These are phyloP conservation scores for Gliomastix tumulicola DNA, from an alignment of 2,329 filamentous ascomycete species.

Conservation along the genomic window DNA sequence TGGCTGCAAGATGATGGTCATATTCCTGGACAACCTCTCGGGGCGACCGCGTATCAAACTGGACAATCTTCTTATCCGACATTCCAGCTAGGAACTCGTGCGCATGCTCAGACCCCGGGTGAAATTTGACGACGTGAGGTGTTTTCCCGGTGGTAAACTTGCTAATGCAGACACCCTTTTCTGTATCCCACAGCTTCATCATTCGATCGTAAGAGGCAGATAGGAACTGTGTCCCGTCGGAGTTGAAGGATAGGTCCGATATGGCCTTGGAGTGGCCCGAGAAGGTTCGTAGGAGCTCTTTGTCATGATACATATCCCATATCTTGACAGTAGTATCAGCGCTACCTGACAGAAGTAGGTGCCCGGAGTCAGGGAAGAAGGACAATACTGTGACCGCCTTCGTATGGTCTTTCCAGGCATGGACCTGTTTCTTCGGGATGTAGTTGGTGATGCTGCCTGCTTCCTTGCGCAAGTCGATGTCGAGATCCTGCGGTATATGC, in stretches of 20 bases:
- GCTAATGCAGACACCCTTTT: slow-evolving; percentile 81
- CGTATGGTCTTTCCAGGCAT: slow-evolving; percentile 78
- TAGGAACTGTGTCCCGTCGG: slow-evolving; percentile 75
- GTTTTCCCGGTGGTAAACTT: slow-evolving; percentile 93
- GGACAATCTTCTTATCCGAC: slow-evolving; percentile 98
- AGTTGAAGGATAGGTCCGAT: slow-evolving; percentile 84
- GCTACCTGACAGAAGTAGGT: slow-evolving; percentile 81
- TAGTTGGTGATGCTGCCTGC: slow-evolving; percentile 77
- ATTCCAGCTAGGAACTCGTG: slow-evolving; percentile 94
- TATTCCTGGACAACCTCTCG: slow-evolving; percentile 90
- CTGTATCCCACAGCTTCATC: slow-evolving; percentile 98
- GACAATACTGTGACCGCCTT: slow-evolving; percentile 84
- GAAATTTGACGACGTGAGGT: slow-evolving; percentile 90
- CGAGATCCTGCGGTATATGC: slow-evolving; percentile 90
- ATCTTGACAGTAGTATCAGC: slow-evolving; percentile 89
- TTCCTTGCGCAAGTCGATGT: slow-evolving; percentile 78
- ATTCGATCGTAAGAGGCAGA: slow-evolving; percentile 89
- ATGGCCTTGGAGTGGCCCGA: slow-evolving; percentile 84
- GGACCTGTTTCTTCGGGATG: slow-evolving; percentile 88
- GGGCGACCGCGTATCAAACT: slow-evolving; percentile 79
- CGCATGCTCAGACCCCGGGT: slow-evolving; percentile 67
- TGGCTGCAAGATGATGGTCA: slow-evolving; percentile 93
- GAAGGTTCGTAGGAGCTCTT: slow-evolving; percentile 85
- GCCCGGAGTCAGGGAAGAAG: slow-evolving; percentile 84
- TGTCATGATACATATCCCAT: slow-evolving; percentile 88